These are phyloP conservation scores for Suhomyces sp. DNA, from an alignment of 805 yeast genomes.

Conservation along the genomic window DNA sequence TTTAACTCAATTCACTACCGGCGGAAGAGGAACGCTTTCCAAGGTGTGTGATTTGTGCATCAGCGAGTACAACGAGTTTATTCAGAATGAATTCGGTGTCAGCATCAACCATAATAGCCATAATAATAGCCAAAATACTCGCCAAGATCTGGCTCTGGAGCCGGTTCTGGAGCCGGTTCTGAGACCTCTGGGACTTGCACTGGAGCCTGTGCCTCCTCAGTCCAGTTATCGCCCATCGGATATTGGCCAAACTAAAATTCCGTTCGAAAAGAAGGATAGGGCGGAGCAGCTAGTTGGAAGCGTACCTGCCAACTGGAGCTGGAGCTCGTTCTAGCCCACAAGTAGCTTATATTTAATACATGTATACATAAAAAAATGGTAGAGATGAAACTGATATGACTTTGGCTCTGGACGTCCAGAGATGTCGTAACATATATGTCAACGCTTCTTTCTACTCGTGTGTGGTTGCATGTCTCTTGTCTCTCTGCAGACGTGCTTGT, in stretches of 20 bases:
- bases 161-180: not conserved
- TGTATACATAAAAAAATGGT: not conserved
- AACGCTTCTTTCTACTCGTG: too few relatives aligned
- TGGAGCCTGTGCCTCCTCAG: not conserved
- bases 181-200: not conserved
- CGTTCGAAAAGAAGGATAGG: conserved; percentile 21
- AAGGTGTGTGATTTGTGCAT: conserved; percentile 72
- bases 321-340: conserved; percentile 61
- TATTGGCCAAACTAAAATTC: not conserved
- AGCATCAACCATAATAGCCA: conserved; percentile 6
- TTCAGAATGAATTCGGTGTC: conserved; percentile 40
- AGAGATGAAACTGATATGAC: too few relatives aligned
- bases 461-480: too few relatives aligned
- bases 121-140: not conserved
- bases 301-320: conserved; percentile 75
- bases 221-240: not conserved
- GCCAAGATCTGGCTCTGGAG: not conserved
- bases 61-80: conserved; percentile 54
- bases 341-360: not conserved
- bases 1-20: conserved; percentile 63
- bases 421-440: too few relatives aligned
- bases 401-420: not conserved
- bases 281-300: conserved; percentile 43
- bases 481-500: not conserved
- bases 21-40: conserved; percentile 61